Evolutionary conservation across 805 yeast genomes (phyloP).

Genomic region (Ogataea thermomethanolica): DNA sequence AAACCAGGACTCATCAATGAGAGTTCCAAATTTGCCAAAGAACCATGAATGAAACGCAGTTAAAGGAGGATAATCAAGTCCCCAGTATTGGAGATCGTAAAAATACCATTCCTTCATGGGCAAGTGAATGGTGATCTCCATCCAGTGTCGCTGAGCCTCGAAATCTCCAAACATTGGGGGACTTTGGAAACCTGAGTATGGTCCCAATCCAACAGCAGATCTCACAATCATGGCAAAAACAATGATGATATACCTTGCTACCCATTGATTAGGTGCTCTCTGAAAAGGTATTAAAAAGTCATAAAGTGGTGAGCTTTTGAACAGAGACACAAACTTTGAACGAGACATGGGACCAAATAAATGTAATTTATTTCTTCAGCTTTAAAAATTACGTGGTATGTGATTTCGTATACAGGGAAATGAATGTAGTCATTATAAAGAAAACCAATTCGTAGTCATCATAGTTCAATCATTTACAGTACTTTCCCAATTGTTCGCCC

Average conservation of each 20-base stretch:
- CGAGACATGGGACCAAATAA: constrained; percentile 4
- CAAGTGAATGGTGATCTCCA: constrained; percentile 79
- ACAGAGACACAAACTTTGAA: constrained; percentile 30
- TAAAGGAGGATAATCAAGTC: constrained; percentile 93
- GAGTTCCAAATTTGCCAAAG: constrained; percentile 67
- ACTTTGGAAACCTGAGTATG: constrained; percentile 67
- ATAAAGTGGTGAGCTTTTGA: constrained; percentile 59
- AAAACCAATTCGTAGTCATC: too few species aligned
- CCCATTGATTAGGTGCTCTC: constrained; percentile 86
- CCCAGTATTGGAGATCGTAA: constrained; percentile 91
- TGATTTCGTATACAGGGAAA: too few species aligned
- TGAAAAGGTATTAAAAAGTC: constrained; percentile 77
- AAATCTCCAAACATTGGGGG: constrained; percentile 93
- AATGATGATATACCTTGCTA: constrained; percentile 72
- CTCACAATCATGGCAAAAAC: constrained; percentile 72
- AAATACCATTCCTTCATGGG: constrained; percentile 82
- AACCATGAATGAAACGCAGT: constrained; percentile 91
- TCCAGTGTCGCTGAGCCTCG: constrained; percentile 98
- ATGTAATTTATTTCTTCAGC: background rate
- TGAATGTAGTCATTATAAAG: too few species aligned
- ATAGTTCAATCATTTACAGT: constrained; percentile 11
- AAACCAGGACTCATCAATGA: constrained; percentile 73
- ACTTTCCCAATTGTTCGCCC: constrained; percentile 31
- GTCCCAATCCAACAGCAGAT: constrained; percentile 84
- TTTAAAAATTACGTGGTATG: background rate